Evolutionary conservation across 2,329 filamentous ascomycete species (phyloP), one percentile per base, ranked within the genome.

Genomic region (Trichoderma pleuroti): DNA sequence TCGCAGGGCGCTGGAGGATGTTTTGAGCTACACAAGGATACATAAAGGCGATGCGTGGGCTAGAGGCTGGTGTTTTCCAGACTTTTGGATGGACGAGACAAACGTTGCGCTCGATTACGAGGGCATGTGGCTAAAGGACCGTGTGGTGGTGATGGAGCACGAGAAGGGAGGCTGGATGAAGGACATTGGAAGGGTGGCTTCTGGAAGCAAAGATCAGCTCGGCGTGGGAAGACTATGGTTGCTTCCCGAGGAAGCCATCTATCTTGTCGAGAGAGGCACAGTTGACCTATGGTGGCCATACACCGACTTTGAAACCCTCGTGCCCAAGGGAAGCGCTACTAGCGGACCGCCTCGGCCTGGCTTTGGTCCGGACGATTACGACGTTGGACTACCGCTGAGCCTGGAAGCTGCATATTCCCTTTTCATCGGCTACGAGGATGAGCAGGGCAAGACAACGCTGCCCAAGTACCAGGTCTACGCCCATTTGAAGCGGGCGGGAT

Each of bases 391-490:
- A n/a, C 94, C 95, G 0, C 90, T 99, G 84, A 97, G 93, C 80
- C 82, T 98, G 49, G 93, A 98, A 80, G 94, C 92, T 7, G 94
- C 94, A 0, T 98, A 98, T 83, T 88, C 94, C 6, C 87, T 93
- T 26, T 90, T 97, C 67, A 87, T 97, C 73, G 93, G 93, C 1
- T 84, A 87, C 28, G 91, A 93, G 61, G 86, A 83, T 6, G 86
- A 89, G 72, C 80, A 81, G 54, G 88, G 89, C 42, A 90, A 87
- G 78, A 82, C 89, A 34, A 85, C 85, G 11, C 83, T 98, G 72
- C 93, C 97, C 75, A 90, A 93, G 76, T 98, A 93, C 76, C 92
- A 92, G 63, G 95, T 98, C 32, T 99, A 94, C 79, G 87, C 93
- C 1, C 91, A 94, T 67, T 84, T 99, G 75, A 96, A 92, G 78